Base-by-base conservation (phyloP, 768 basidiomycete species). In the Cystofilobasidium ferigula region DNA sequence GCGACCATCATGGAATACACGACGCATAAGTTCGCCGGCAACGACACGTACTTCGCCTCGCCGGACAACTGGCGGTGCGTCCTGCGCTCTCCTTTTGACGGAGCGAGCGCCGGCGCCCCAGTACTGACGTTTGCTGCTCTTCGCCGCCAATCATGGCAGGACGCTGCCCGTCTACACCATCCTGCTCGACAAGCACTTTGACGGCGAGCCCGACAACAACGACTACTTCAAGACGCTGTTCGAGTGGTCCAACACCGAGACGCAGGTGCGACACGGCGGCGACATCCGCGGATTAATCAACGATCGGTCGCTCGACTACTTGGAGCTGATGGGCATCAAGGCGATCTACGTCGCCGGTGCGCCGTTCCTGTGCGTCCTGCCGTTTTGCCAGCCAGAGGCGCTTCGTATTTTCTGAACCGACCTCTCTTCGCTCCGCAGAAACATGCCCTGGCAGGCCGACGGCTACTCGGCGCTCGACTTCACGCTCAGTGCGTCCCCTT, bases 291-390 rank as follows among this genome's bases (percentile, higher is more conserved):
- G 92, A 61, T 77, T 94, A 67, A 77, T 81, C 48, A 75, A 82
- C 26, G 85, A 82, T 65, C 67, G 67, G 22, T 47, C 56, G 42
- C 78, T 95, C 67, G 92, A 95, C 76, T 95, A 95, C 74, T 79
- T 95, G 20, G 79, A 88, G 42, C 88, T 87, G 69, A 91, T 94
- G 88, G 92, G 92, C 69, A 77, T 91, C 68, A 79, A 79, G 71
- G 81, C 84, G 61, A 84, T 95, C 71, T 95, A 89, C 78, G 86
- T 94, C 74, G 89, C 92, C 26, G 92, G 92, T 60, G 94, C 92
- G 0, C 84, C 86, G 48, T 94, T 91, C 61, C 51, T 62, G 60
- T 61, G 12, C 7, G 64, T 66, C 12, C 12, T 34, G 24, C 18
- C 22, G n/a, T 16, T 47, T 42, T 42, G 40, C 16, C 14, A 3